Base-by-base conservation (phyloP, 1,139 yeast genomes). In the Waltiozyma sp. region DNA sequence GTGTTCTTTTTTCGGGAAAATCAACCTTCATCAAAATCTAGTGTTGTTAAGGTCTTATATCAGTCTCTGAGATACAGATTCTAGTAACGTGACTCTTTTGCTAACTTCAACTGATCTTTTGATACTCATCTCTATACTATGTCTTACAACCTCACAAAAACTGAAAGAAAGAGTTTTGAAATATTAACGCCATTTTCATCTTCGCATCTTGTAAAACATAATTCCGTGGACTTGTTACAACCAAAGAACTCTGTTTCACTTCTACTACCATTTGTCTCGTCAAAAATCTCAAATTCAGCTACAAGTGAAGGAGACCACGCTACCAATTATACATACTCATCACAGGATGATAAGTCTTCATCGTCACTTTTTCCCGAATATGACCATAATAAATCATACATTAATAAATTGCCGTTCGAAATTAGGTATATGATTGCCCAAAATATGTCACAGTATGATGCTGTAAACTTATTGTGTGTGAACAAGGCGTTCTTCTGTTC, bases 371-470 rank as follows among this genome's bases (percentile, higher is more conserved):
- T 14, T 10, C 13, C 28, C 3, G 4, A 26, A 11, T 26, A 26
- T 26, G 4, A 10, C 4, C 6, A 11, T 7, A 5, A 26, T 4
- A 26, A 26, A n/a, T 38, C 38, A 3, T 41, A 15, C 40, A 40
- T 53, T 1, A 55, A 51, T 19, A 47, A 41, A 28, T 49, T 57
- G 0, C 76, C 77, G 1, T 49, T 56, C 28, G 78, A 72, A 47
- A 54, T 72, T 18, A 52, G 66, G 16, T 41, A 54, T 15, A 43
- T 47, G 19, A 62, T 73, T 4, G 60, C 68, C 8, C 55, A 59
- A 28, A 47, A 60, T n/a, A 52, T 72, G 24, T 57, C 67, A 15
- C 78, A 73, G 49, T 61, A 64, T 43, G 76, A 69, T 46, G 58
- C 69, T 31, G 48, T 70, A 10, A 63, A 53, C 44, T 50, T 73